phyloP scores from a whole-genome alignment of 2,329 filamentous ascomycete genomes.

The Diaporthe sp. region DNA sequence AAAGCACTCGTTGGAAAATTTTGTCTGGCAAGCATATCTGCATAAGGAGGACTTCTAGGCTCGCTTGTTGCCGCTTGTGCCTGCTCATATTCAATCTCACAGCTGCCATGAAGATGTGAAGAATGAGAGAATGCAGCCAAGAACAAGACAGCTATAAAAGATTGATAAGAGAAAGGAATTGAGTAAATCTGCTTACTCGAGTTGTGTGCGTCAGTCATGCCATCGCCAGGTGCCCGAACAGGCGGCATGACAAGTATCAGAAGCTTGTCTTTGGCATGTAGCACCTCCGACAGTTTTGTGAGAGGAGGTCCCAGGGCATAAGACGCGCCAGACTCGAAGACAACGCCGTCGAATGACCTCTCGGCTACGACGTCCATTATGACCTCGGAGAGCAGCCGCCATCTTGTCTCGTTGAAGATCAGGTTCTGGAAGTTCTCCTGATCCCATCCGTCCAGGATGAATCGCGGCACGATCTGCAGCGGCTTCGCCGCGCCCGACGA shows the following conservation, averaged over 20 bases:
- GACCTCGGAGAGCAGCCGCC: constrained; percentile 37
- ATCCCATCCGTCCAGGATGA: constrained; percentile 44
- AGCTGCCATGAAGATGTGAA: neutral
- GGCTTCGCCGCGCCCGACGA: constrained; percentile 1
- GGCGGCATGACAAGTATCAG: constrained; percentile 45
- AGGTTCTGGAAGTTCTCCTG: constrained; percentile 43
- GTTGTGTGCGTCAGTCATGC: constrained; percentile 21
- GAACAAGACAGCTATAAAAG: neutral
- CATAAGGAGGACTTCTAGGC: neutral
- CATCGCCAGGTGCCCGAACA: constrained; percentile 34
- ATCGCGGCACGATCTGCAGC: constrained; percentile 42
- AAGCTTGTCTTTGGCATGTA: constrained; percentile 41
- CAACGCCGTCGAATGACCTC: constrained; percentile 43
- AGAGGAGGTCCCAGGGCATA: constrained; percentile 42
- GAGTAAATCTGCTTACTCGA: neutral
- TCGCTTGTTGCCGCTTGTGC: neutral
- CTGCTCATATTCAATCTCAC: neutral
- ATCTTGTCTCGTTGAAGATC: constrained; percentile 45
- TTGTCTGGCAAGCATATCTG: neutral
- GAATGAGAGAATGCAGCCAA: neutral
- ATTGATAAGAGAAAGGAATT: neutral
- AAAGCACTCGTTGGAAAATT: neutral
- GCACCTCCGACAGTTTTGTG: constrained; percentile 37
- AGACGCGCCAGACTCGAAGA: constrained; percentile 44
- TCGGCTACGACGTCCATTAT: constrained; percentile 41